A percentile compares a stretch with the other conserved stretches of the same genome.
These are phyloP conservation scores for Saccharomyces hybrid DNA, from an alignment of 1,139 yeast genomes.

Conservation along the genomic window DNA sequence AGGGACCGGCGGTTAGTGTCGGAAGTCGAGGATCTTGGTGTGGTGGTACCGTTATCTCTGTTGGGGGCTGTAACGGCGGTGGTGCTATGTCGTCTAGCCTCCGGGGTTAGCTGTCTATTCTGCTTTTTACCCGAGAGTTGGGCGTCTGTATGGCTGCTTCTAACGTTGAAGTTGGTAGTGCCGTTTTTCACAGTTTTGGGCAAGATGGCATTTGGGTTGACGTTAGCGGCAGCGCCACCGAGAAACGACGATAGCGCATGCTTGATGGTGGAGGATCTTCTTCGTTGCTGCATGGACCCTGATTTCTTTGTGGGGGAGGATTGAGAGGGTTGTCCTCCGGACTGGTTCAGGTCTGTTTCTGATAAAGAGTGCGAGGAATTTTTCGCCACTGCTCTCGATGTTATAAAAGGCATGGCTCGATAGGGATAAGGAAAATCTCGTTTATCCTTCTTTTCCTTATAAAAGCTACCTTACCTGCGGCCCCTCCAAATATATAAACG, in stretches of 20 bases:
- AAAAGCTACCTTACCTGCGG: background rate
- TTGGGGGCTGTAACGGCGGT: background rate
- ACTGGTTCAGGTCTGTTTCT: background rate
- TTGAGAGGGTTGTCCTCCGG: background rate
- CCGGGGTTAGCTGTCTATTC: background rate
- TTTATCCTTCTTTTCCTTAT: background rate
- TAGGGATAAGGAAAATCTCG: background rate
- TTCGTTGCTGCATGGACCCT: constrained; percentile 4
- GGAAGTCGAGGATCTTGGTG: background rate
- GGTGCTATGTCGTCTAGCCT: background rate
- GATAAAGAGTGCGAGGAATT: background rate
- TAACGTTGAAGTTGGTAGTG: background rate
- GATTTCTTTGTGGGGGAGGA: background rate
- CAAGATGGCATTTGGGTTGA: background rate
- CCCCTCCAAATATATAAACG: background rate
- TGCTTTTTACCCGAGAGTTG: background rate
- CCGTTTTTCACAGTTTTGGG: background rate
- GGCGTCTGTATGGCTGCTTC: constrained; percentile 5
- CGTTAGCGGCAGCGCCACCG: constrained; percentile 6
- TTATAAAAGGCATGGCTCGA: background rate
- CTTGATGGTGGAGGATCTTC: constrained; percentile 21
- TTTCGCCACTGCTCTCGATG: background rate
- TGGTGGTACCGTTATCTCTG: background rate
- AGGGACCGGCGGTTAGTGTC: background rate
- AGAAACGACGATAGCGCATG: constrained; percentile 22